phyloP scores from a whole-genome alignment of 345 rosid species.

The Litchi chinensis region DNA sequence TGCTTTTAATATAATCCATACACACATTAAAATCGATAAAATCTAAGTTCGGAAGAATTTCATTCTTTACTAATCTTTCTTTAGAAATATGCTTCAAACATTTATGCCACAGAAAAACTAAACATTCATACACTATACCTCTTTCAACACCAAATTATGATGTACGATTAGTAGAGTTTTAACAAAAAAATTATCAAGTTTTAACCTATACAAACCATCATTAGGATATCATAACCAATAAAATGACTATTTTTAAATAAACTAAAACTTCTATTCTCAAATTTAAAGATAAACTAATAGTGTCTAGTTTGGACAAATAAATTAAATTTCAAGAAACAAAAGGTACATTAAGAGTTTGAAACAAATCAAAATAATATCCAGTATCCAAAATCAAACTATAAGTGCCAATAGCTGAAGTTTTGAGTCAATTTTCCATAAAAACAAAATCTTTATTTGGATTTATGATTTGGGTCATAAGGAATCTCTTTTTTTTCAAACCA shows the following conservation, averaged over 20 bases:
- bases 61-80: conserved; percentile 13
- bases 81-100: conserved; percentile 16
- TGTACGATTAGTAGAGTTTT: background rate
- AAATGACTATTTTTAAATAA: conserved; percentile 8
- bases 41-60: background rate
- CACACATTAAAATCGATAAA: background rate
- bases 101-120: conserved; percentile 8
- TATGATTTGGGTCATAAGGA: too few relatives aligned
- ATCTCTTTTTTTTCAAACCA: too few relatives aligned
- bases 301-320: background rate
- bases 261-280: background rate
- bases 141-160: background rate
- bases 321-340: background rate
- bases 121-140: background rate
- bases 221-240: background rate
- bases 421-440: too few relatives aligned
- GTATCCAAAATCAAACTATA: too few relatives aligned
- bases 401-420: too few relatives aligned
- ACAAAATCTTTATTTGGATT: too few relatives aligned
- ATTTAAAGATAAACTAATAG: background rate
- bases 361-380: too few relatives aligned
- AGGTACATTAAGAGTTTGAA: too few relatives aligned
- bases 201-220: background rate
- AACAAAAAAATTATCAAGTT: background rate
- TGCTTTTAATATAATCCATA: background rate